phyloP scores from a whole-genome alignment of 2,329 filamentous ascomycete species.

The Clarireedia paspali region DNA sequence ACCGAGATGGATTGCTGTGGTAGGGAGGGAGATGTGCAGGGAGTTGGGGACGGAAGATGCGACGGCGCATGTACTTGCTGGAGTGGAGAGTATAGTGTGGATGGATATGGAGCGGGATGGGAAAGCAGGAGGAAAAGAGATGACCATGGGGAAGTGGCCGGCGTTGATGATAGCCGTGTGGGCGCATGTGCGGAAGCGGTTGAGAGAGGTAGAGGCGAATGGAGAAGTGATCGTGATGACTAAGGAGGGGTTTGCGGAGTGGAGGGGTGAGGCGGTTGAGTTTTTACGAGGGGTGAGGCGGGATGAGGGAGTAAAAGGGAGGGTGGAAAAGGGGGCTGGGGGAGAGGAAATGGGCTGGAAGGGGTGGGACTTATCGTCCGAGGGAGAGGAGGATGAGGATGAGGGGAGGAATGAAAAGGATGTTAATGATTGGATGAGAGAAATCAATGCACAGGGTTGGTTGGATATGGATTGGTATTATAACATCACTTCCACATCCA shows the following conservation, averaged over 20 bases:
- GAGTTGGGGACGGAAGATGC: conserved; percentile 53
- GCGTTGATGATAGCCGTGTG: conserved; percentile 53
- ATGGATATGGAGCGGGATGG: conserved; percentile 14
- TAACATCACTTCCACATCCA: conserved; percentile 37
- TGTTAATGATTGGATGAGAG: conserved; percentile 53
- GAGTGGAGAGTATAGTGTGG: conserved; percentile 47
- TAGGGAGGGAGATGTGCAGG: conserved; percentile 58
- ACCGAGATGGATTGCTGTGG: conserved; percentile 62
- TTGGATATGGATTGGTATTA: conserved; percentile 50
- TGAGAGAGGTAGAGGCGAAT: conserved; percentile 27
- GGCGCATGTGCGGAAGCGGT: conserved; percentile 49
- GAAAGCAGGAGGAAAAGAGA: conserved; percentile 11
- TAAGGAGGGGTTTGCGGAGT: conserved; percentile 38
- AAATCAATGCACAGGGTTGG: conserved; percentile 42
- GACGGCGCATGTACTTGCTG: conserved; percentile 66
- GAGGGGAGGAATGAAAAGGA: conserved; percentile 43
- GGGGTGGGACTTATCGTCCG: conserved; percentile 39
- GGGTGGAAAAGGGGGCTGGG: conserved; percentile 34
- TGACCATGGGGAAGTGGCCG: conserved; percentile 40
- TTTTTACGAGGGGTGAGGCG: conserved; percentile 33
- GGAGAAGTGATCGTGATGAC: conserved; percentile 15
- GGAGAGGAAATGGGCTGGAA: conserved; percentile 37
- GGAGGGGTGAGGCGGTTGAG: conserved; percentile 40
- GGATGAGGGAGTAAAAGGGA: conserved; percentile 38
- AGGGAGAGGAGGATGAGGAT: conserved; percentile 40